phyloP scores from a whole-genome alignment of 495 filamentous ascomycete species.

The Penicillium salamii region DNA sequence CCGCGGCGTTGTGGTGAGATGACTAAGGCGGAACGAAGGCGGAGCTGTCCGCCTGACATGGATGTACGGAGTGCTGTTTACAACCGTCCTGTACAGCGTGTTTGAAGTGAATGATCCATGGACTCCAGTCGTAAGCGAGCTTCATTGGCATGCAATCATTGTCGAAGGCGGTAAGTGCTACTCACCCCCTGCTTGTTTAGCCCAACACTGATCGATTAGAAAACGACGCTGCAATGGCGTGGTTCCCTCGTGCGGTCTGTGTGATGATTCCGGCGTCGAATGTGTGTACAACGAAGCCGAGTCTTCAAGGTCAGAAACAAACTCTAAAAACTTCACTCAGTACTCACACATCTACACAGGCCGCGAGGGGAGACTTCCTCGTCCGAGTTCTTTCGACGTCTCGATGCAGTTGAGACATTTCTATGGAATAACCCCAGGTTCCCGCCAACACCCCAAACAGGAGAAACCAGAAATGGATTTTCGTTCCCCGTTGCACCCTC shows the following conservation, averaged over 20 bases:
- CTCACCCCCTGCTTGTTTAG: not conserved
- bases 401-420: conserved; percentile 5
- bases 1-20: not conserved
- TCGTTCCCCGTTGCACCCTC: not conserved
- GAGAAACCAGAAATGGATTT: not conserved
- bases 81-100: too few species aligned
- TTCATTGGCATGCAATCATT: conserved; percentile 2
- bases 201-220: not conserved
- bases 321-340: too few species aligned
- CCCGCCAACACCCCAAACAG: conserved; percentile 2
- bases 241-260: conserved; percentile 1
- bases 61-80: too few species aligned
- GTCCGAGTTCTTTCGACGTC: conserved; percentile 4
- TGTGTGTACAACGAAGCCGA: conserved; percentile 5
- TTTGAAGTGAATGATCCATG: not conserved
- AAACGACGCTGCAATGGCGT: conserved; percentile 7
- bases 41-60: not conserved
- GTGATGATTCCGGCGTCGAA: conserved; percentile 2
- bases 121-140: not conserved
- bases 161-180: not conserved
- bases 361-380: not conserved
- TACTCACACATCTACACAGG: not conserved
- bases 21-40: not conserved
- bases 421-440: not conserved
- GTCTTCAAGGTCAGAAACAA: not conserved